Percentiles rank a stretch among this genome's conserved stretches.
Conservation (phyloP, 495 filamentous ascomycete genomes). For the Cryomyces minteri region DNA sequence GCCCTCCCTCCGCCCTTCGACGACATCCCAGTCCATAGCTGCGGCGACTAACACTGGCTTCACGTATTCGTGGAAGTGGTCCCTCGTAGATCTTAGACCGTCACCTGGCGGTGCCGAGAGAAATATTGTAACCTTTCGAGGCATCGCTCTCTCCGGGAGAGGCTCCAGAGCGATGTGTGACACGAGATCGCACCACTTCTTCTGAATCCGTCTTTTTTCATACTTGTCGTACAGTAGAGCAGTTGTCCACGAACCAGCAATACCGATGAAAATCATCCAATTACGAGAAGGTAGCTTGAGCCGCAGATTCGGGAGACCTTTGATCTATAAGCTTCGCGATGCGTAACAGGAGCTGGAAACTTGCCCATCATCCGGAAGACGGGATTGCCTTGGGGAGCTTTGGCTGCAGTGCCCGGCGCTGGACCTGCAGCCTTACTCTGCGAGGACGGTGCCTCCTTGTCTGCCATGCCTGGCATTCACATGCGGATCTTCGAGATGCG, state of each 20-base stretch:
- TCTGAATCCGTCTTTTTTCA: slow-evolving; percentile 63
- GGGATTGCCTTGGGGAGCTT: slow-evolving; percentile 9
- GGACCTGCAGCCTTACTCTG: background rate
- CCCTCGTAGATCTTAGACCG: slow-evolving; percentile 59
- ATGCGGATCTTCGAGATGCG: too few relatives aligned
- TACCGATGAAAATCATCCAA: slow-evolving; percentile 84
- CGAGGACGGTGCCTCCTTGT: background rate
- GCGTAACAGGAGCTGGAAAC: background rate
- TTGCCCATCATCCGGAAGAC: slow-evolving; percentile 11
- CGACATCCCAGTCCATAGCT: slow-evolving; percentile 83
- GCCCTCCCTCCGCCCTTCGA: slow-evolving; percentile 78
- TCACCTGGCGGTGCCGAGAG: slow-evolving; percentile 74
- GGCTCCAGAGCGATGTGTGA: slow-evolving; percentile 71
- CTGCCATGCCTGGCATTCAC: background rate
- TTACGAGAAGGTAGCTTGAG: slow-evolving; percentile 86
- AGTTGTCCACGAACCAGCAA: slow-evolving; percentile 58
- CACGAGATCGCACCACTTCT: slow-evolving; percentile 75
- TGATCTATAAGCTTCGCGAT: background rate
- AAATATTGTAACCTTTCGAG: slow-evolving; percentile 73
- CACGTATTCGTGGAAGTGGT: slow-evolving; percentile 89
- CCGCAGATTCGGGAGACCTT: slow-evolving; percentile 57
- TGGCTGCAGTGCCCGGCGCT: background rate
- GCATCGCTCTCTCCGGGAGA: slow-evolving; percentile 47
- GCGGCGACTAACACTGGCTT: slow-evolving; percentile 84
- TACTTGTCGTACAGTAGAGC: slow-evolving; percentile 78